Evolutionary conservation across 495 filamentous ascomycete species (phyloP).

Genomic region (Penicillium pulvis): DNA sequence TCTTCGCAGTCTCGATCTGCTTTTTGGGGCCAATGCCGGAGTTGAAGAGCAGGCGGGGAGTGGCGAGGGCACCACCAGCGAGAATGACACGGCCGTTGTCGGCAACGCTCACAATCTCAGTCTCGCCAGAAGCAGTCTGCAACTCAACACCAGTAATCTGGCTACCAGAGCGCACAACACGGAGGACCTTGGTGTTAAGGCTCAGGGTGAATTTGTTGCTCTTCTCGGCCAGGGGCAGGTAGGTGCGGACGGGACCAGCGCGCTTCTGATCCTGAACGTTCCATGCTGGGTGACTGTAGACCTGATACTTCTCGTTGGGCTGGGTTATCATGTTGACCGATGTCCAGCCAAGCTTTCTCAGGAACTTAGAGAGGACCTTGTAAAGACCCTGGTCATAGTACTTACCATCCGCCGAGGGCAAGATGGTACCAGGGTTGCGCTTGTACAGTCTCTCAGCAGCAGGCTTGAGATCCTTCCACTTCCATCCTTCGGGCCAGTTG

Average conservation of each 20-base stretch:
- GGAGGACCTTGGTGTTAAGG: slow-evolving; percentile 64
- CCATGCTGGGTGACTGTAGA: slow-evolving; percentile 65
- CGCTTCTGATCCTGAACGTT: slow-evolving; percentile 69
- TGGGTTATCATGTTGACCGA: slow-evolving; percentile 60
- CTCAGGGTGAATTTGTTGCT: slow-evolving; percentile 68
- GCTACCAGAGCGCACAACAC: slow-evolving; percentile 62
- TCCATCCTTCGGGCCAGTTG: slow-evolving; percentile 75
- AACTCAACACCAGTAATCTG: slow-evolving; percentile 70
- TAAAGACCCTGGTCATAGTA: slow-evolving; percentile 70
- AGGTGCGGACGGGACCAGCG: slow-evolving; percentile 73
- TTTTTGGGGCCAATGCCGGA: slow-evolving; percentile 67
- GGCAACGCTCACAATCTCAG: slow-evolving; percentile 63
- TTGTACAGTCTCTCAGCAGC: slow-evolving; percentile 63
- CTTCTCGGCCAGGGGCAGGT: slow-evolving; percentile 63
- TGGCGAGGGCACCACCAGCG: slow-evolving; percentile 70
- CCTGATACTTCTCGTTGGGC: slow-evolving; percentile 67
- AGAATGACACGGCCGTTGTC: slow-evolving; percentile 65
- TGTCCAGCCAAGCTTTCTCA: slow-evolving; percentile 61
- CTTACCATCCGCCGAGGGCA: slow-evolving; percentile 67
- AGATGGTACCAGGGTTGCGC: slow-evolving; percentile 69
- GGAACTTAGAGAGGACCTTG: slow-evolving; percentile 56
- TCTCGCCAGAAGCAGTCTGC: slow-evolving; percentile 57
- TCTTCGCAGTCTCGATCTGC: slow-evolving; percentile 58
- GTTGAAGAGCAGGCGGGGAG: slow-evolving; percentile 69
- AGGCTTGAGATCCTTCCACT: slow-evolving; percentile 59